Base-by-base conservation (phyloP, 1,284 basidiomycete species). In the Ceraceosorus guamensis region DNA sequence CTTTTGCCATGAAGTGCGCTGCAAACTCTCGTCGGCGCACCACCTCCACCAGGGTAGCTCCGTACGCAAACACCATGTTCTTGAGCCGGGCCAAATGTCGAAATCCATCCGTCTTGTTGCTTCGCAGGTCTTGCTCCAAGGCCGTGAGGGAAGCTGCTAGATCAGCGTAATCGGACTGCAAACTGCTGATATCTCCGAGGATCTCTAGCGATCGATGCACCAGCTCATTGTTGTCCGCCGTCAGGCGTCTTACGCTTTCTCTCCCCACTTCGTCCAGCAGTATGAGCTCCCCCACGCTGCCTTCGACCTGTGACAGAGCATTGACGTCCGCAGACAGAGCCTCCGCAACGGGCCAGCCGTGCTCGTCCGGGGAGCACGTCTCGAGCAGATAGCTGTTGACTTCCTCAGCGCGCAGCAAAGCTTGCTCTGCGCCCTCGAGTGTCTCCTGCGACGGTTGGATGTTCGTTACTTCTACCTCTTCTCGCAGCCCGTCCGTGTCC, bases 21-120 rank as follows among this genome's bases (percentile, higher is more conserved):
- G 61, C 60, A 75, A 93, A 96, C 73, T 93, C 89, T 61, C 88
- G 87, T 53, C 93, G 80, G 55, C 92, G 81, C 0, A 93, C 87
- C 39, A 93, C 85, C 77, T 98, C 93, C 10, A 93, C 82, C 1
- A 96, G 82, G 0, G 91, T 91, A 1, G 90, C 88, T 0, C 89
- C 88, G 76, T 98, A 98, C 0, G 89, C 90, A 71, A 90, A 91
- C 0, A 93, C 78, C 83, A 97, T 88, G 56, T 83, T 85, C 70
- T 95, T 90, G 41, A 97, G 79, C 11, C 92, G 82, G 53, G 87
- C 84, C 11, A 97, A 86, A 73, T 97, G 91, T 18, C 87, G 83
- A 76, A 97, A 97, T 51, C 87, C 88, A 47, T 85, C 89, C 50
- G 65, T 53, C 44, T 62, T 63, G 48, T 63, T 67, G 16, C 64